A percentile compares a stretch with the other conserved stretches of the same genome.
Conservation (phyloP, 176 grass and related monocot genomes). For the Oryza rufipogon region DNA sequence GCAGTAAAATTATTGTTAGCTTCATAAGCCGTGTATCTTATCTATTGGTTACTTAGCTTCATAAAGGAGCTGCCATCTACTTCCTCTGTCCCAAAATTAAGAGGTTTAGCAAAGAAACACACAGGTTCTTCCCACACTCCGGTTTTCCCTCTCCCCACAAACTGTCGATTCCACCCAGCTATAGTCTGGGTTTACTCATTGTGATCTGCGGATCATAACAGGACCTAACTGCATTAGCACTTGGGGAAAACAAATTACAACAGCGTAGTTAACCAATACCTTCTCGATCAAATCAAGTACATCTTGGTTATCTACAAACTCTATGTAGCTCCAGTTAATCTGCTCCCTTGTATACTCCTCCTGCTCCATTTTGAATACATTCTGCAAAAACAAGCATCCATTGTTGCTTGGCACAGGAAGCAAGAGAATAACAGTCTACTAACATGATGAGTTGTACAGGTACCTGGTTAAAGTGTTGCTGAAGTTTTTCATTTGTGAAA, state of each 20-base stretch:
- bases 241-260: constrained; percentile 12
- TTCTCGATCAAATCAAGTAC: constrained; percentile 95
- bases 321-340: constrained; percentile 98
- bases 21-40: neutral
- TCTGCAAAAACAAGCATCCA: constrained; percentile 51
- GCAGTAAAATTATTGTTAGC: neutral
- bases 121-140: neutral
- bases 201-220: neutral
- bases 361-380: constrained; percentile 99
- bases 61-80: neutral
- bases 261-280: constrained; percentile 45
- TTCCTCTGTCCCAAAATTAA: neutral
- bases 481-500: constrained; percentile 97
- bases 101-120: neutral
- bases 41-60: neutral
- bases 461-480: constrained; percentile 99
- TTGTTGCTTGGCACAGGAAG: constrained; percentile 26
- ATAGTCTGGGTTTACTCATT: neutral
- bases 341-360: constrained; percentile 94
- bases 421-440: constrained; percentile 22
- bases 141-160: neutral
- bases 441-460: constrained; percentile 10
- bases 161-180: neutral
- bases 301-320: constrained; percentile 98
- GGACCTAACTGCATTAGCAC: neutral